Conservation (phyloP, 2,329 filamentous ascomycete genomes). For the Calonectria leucothoes region DNA sequence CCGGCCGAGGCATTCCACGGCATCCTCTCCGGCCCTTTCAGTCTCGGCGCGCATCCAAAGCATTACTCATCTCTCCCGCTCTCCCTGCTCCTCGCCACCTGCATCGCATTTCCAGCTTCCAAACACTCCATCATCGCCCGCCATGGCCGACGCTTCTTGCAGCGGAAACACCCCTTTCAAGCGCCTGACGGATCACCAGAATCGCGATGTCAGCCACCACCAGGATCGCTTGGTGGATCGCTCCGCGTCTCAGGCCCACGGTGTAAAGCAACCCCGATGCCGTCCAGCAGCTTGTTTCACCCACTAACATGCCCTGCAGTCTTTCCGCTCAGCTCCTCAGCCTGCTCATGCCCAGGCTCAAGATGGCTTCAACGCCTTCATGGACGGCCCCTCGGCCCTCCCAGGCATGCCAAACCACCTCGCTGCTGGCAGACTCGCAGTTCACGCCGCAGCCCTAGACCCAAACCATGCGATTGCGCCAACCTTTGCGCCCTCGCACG, state of each 20-base stretch:
- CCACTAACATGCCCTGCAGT: slow-evolving; percentile 36
- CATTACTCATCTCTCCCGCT: background rate
- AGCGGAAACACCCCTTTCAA: slow-evolving; percentile 57
- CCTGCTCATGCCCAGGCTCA: slow-evolving; percentile 42
- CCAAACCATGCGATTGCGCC: slow-evolving; percentile 35
- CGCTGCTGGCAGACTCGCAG: slow-evolving; percentile 48
- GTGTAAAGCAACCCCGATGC: slow-evolving; percentile 42
- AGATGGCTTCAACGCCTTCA: slow-evolving; percentile 50
- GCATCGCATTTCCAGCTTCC: background rate
- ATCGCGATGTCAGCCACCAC: slow-evolving; percentile 54
- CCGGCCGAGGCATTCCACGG: slow-evolving; percentile 33
- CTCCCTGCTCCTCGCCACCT: background rate
- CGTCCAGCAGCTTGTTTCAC: background rate
- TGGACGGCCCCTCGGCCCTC: slow-evolving; percentile 43
- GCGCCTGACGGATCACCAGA: slow-evolving; percentile 55
- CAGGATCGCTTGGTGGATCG: slow-evolving; percentile 53
- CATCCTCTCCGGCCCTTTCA: slow-evolving; percentile 1
- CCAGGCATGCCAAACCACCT: slow-evolving; percentile 47
- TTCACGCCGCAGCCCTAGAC: slow-evolving; percentile 48
- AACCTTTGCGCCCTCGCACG: slow-evolving; percentile 34
- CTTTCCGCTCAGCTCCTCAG: slow-evolving; percentile 49
- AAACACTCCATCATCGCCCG: background rate
- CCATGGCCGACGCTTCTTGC: slow-evolving; percentile 56
- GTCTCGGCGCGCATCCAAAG: no score
- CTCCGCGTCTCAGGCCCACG: slow-evolving; percentile 40